Conservation (phyloP, 2,329 filamentous ascomycete species). For the Hawksworthiomyces lignivorus region DNA sequence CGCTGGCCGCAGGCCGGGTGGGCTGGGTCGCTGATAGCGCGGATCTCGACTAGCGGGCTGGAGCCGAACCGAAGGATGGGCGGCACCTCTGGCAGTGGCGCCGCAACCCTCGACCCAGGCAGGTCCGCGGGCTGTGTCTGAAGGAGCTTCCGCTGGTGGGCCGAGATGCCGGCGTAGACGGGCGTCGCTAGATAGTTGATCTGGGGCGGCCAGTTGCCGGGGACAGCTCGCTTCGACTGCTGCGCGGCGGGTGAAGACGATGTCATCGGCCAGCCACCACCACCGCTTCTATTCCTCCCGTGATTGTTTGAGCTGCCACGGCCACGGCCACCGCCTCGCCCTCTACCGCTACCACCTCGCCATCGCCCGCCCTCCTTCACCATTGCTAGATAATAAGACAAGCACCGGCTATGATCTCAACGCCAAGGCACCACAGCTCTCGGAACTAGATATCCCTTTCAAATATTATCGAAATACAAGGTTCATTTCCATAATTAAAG, state of each 20-base stretch:
- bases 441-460: too few species aligned
- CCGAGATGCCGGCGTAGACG: constrained; percentile 37
- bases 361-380: neutral
- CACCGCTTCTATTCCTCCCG: too few species aligned
- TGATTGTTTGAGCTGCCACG: neutral
- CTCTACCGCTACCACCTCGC: neutral
- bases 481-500: too few species aligned
- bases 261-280: too few species aligned
- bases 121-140: constrained; percentile 21
- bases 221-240: constrained; percentile 17
- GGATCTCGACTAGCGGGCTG: constrained; percentile 44
- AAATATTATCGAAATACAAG: too few species aligned
- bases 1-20: constrained; percentile 53
- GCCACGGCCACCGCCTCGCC: neutral
- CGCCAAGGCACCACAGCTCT: too few species aligned
- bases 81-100: constrained; percentile 11
- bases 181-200: constrained; percentile 47
- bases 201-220: constrained; percentile 50
- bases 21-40: constrained; percentile 37
- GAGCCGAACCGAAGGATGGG: constrained; percentile 29
- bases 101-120: neutral
- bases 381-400: neutral
- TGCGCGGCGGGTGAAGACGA: neutral
- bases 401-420: neutral
- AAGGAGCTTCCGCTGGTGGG: constrained; percentile 32